phyloP scores from a whole-genome alignment of 2,329 filamentous ascomycete genomes.

The Neofusicoccum umdonicola region DNA sequence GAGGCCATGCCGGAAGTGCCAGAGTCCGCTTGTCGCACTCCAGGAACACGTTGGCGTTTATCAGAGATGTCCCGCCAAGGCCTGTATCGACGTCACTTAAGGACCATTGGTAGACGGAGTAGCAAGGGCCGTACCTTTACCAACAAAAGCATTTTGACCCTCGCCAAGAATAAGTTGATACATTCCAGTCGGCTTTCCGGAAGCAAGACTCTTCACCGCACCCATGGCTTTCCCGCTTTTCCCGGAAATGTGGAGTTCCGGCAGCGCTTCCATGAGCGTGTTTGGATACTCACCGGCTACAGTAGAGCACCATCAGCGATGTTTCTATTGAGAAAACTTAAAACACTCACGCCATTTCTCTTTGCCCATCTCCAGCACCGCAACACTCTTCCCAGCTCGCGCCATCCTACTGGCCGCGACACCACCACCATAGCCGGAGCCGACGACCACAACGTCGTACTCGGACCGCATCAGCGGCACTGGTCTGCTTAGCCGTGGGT shows the following conservation, averaged over 20 bases:
- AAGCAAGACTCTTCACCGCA: conserved; percentile 44
- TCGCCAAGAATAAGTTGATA: conserved; percentile 63
- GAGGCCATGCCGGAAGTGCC: conserved; percentile 56
- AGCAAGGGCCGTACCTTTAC: conserved; percentile 48
- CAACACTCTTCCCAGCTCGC: conserved; percentile 59
- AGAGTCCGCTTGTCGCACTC: conserved; percentile 57
- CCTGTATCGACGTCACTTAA: conserved; percentile 33
- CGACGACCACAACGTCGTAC: conserved; percentile 67
- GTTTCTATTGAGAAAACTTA: neutral
- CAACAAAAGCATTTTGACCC: conserved; percentile 62
- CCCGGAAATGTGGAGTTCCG: conserved; percentile 58
- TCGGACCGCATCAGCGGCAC: conserved; percentile 56
- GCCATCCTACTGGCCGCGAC: conserved; percentile 66
- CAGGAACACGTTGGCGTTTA: conserved; percentile 68
- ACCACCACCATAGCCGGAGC: conserved; percentile 67
- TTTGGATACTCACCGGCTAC: conserved; percentile 59
- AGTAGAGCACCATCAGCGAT: neutral
- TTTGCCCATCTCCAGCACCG: conserved; percentile 62
- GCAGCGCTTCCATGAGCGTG: conserved; percentile 45
- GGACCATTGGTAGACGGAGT: too few species aligned
- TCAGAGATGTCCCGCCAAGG: conserved; percentile 63
- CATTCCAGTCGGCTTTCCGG: conserved; percentile 58
- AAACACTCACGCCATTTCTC: conserved; percentile 56
- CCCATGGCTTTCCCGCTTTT: conserved; percentile 47
- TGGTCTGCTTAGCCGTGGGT: conserved; percentile 35